Base-by-base conservation (phyloP, 345 rosid genomes). In the Lumnitzera littorea region DNA sequence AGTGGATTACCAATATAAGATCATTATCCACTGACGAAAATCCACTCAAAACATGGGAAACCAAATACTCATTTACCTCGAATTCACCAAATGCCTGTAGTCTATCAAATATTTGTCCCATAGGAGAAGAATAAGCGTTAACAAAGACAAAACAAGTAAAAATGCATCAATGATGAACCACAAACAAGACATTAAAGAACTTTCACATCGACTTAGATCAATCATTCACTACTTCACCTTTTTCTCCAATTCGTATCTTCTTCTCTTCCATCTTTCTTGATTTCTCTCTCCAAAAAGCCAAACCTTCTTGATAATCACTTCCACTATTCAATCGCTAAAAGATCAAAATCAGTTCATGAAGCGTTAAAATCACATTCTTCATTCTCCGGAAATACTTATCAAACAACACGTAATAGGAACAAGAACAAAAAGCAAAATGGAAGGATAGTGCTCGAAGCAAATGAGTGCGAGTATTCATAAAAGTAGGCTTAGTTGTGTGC, bases 31-130 rank as follows among this genome's bases (percentile, higher is more conserved):
- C 9, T 15, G 29, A 52, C 4, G 41, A 29, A 11, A 13, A 27
- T 23, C 25, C 70, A 57, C 56, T 24, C 17, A 20, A 20, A 20
- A 20, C 20, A 20, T 20, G 20, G 46, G 43, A 36, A 36, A 60
- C 20, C 58, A 25, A 24, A 55, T 17, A 27, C 16, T 7, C 11
- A 49, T 23, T 16, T 57, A 88, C 97, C 96, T 95, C 88, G 62
- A 95, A 95, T 81, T 91, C 99, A 56, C 96, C 98, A 84, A 91
- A 91, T 15, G 96, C 77, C 60, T 84, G 83, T 13, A 95, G 67
- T 61, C 96, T 79, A 51, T 91, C 94, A 36, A 95, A 76, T 61
- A 95, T 95, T 65, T 82, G 84, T 48, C 67, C 73, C 99, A 95
- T 95, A 43, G 99, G 98, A 69, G 96, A 86, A 24, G 99, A 91